These are phyloP conservation scores for Cladosporium cucumerinum DNA, from an alignment of 2,329 filamentous ascomycete genomes.

Conservation along the genomic window DNA sequence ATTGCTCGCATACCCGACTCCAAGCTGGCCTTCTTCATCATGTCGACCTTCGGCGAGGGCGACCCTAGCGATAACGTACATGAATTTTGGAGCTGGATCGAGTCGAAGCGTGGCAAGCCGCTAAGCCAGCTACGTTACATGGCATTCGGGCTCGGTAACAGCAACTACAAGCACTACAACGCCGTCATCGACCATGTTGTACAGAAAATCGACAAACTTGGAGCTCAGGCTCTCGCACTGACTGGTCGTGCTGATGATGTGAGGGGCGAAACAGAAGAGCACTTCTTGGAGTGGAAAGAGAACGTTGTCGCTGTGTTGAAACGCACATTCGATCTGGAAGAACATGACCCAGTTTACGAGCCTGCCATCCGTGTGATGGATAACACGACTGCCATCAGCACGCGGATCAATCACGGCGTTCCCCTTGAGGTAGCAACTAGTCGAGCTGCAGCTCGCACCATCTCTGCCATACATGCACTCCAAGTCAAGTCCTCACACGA, in stretches of 20 bases:
- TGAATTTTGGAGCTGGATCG: conserved; percentile 36
- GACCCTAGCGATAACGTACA: conserved; percentile 49
- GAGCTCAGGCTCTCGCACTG: conserved; percentile 34
- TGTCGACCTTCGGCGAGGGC: conserved; percentile 32
- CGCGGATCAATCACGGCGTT: conserved; percentile 32
- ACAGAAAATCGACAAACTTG: conserved; percentile 32
- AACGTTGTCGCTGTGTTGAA: conserved; percentile 34
- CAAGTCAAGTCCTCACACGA: conserved; percentile 34
- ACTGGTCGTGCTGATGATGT: conserved; percentile 42
- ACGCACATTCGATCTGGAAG: conserved; percentile 31
- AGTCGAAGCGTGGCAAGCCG: conserved; percentile 15
- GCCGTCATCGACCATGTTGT: conserved; percentile 39
- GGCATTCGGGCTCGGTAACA: conserved; percentile 47
- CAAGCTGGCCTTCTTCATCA: conserved; percentile 28
- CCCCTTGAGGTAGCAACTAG: conserved; percentile 21
- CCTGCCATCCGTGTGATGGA: conserved; percentile 32
- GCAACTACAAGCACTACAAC: conserved; percentile 49
- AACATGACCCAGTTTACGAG: conserved; percentile 36
- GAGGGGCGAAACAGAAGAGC: conserved; percentile 42
- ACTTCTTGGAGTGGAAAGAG: conserved; percentile 44
- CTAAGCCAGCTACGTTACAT: conserved; percentile 36
- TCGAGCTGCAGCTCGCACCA: conserved; percentile 26
- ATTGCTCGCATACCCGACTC: conserved; percentile 18
- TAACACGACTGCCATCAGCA: conserved; percentile 25
- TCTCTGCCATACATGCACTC: conserved; percentile 34